Evolutionary conservation across 2,329 filamentous ascomycete species (phyloP).

Genomic region (Colletotrichum sp.): DNA sequence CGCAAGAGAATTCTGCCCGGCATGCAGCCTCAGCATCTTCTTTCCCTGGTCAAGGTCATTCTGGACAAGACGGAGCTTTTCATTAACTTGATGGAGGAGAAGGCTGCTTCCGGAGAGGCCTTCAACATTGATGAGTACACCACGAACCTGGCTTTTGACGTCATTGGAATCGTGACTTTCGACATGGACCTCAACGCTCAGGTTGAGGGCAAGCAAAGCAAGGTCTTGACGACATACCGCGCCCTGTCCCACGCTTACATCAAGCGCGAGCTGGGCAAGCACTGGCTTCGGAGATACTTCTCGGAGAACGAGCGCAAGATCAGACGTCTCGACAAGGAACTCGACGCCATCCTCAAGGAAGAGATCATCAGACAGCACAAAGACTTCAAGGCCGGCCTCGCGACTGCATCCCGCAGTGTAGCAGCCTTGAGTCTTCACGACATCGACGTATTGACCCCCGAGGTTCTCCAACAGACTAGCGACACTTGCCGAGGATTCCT

Average conservation of each 20-base stretch:
- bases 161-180: conserved; percentile 39
- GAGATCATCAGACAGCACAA: conserved; percentile 12
- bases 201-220: conserved; percentile 23
- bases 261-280: conserved; percentile 23
- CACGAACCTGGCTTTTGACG: conserved; percentile 41
- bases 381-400: conserved; percentile 1
- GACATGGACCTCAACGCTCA: conserved; percentile 38
- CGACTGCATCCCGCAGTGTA: conserved; percentile 27
- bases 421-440: conserved; percentile 35
- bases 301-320: conserved; percentile 26
- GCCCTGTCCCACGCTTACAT: conserved; percentile 14
- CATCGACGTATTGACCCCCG: conserved; percentile 26
- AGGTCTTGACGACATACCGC: conserved; percentile 25
- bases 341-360: conserved; percentile 27
- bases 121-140: conserved; percentile 32
- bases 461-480: conserved; percentile 32
- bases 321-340: conserved; percentile 25
- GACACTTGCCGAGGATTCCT: conserved; percentile 42
- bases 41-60: conserved; percentile 36
- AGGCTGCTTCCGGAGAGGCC: conserved; percentile 27
- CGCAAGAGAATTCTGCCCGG: conserved; percentile 11
- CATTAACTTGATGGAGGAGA: conserved; percentile 29
- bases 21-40: conserved; percentile 19
- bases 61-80: conserved; percentile 11
- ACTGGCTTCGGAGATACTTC: conserved; percentile 28